Conservation (phyloP, 192 early-diverging fungal genomes). For the Lobulomyces angularis region DNA sequence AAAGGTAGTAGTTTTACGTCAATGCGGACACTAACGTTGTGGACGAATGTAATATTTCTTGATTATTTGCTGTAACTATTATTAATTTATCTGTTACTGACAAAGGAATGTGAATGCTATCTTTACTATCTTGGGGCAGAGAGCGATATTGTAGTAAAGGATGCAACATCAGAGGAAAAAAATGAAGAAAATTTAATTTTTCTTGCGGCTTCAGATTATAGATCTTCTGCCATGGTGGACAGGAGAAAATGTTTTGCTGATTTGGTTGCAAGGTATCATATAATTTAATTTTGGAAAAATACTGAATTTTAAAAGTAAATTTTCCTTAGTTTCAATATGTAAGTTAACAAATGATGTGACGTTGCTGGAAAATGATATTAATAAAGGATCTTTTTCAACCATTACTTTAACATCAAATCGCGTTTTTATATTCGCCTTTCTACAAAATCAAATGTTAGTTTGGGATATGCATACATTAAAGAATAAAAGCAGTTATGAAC, state of each 20-base stretch:
- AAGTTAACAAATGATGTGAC: no score
- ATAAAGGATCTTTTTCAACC: no score
- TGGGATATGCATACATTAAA: no score
- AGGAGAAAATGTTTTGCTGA: slow-evolving; percentile 2
- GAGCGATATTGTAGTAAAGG: slow-evolving; percentile 1
- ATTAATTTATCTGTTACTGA: background rate
- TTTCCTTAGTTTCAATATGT: no score
- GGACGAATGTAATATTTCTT: slow-evolving; percentile 15
- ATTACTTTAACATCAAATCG: no score
- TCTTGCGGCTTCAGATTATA: no score
- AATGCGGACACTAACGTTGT: slow-evolving; percentile 16
- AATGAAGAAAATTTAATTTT: no score
- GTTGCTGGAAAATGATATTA: no score
- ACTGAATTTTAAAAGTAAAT: background rate
- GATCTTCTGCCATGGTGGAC: slow-evolving; percentile 3
- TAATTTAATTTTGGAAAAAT: background rate
- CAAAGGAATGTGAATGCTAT: background rate
- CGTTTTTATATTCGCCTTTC: no score
- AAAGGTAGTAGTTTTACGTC: slow-evolving; percentile 18
- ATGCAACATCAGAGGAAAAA: no score
- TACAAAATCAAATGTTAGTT: no score
- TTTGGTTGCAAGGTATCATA: slow-evolving; percentile 10
- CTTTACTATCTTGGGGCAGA: slow-evolving; percentile 16
- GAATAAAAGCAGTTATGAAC: no score
- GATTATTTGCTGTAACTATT: background rate